Evolutionary conservation across 352 stramenopile genomes (phyloP).

Genomic region (Elongisporangium senticosum): DNA sequence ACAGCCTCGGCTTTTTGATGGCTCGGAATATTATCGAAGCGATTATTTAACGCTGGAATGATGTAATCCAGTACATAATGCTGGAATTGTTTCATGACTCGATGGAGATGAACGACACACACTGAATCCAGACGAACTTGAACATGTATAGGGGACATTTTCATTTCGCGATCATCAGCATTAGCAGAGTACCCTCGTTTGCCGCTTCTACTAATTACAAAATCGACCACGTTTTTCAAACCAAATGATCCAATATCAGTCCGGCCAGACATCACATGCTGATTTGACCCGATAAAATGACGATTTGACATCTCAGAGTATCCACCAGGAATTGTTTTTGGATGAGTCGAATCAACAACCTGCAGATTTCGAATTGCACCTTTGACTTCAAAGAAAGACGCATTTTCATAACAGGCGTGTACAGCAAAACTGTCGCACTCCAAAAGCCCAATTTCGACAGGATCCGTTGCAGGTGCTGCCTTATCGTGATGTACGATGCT

Average conservation of each 20-base stretch:
- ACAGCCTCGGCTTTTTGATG: slow-evolving; percentile 21
- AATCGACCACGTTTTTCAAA: slow-evolving; percentile 68
- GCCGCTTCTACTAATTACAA: slow-evolving; percentile 20
- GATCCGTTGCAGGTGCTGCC: neutral
- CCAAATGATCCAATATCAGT: slow-evolving; percentile 39
- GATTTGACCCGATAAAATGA: slow-evolving; percentile 62
- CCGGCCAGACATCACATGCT: slow-evolving; percentile 30
- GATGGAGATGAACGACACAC: slow-evolving; percentile 77
- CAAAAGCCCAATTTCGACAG: slow-evolving; percentile 11
- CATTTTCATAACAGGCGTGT: slow-evolving; percentile 1
- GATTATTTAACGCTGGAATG: slow-evolving; percentile 15
- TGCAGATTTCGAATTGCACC: slow-evolving; percentile 65
- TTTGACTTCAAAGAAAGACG: slow-evolving; percentile 34
- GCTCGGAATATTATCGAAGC: slow-evolving; percentile 22
- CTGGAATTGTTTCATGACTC: slow-evolving; percentile 83
- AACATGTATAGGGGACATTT: slow-evolving; percentile 14
- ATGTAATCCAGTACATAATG: slow-evolving; percentile 71
- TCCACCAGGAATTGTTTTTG: slow-evolving; percentile 22
- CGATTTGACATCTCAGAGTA: slow-evolving; percentile 49
- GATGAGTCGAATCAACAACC: slow-evolving; percentile 56
- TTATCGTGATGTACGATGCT: slow-evolving; percentile 34
- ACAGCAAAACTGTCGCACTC: slow-evolving; percentile 14
- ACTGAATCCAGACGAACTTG: slow-evolving; percentile 72
- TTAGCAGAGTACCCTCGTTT: slow-evolving; percentile 3
- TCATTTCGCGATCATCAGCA: slow-evolving; percentile 1